phyloP scores from a whole-genome alignment of 768 basidiomycete species.

The Naganishia vishniacii region DNA sequence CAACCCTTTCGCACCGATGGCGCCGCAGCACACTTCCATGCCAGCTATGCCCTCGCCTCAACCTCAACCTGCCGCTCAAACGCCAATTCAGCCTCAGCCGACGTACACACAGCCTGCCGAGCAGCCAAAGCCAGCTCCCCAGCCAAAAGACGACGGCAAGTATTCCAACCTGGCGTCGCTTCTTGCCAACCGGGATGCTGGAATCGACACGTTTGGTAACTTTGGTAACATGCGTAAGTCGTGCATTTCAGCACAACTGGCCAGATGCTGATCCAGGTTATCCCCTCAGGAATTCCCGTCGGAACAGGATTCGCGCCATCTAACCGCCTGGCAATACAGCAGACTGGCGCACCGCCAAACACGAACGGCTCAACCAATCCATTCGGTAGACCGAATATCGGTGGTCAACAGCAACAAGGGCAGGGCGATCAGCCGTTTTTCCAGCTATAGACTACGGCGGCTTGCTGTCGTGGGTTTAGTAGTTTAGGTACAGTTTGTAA shows the following conservation, averaged over 20 bases:
- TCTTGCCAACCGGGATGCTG: slow-evolving; percentile 80
- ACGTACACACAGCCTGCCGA: slow-evolving; percentile 52
- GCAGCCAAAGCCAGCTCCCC: slow-evolving; percentile 40
- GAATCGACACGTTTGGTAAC: slow-evolving; percentile 94
- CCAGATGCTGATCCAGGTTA: slow-evolving; percentile 50
- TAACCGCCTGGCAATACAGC: slow-evolving; percentile 42
- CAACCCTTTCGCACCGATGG: slow-evolving; percentile 78
- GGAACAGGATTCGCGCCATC: slow-evolving; percentile 53
- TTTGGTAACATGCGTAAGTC: slow-evolving; percentile 62
- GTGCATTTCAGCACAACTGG: not conserved
- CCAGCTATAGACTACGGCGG: slow-evolving; percentile 55
- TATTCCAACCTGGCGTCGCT: slow-evolving; percentile 69
- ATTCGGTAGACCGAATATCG: slow-evolving; percentile 54
- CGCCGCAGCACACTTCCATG: slow-evolving; percentile 26
- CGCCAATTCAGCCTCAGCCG: slow-evolving; percentile 47
- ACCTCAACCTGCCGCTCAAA: slow-evolving; percentile 38
- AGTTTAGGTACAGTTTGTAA: too few relatives aligned
- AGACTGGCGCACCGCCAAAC: slow-evolving; percentile 24
- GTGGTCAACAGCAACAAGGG: slow-evolving; percentile 50
- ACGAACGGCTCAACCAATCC: slow-evolving; percentile 35
- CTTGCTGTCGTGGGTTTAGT: not conserved
- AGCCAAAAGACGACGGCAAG: slow-evolving; percentile 58
- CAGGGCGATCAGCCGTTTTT: slow-evolving; percentile 69
- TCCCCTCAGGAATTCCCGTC: slow-evolving; percentile 52
- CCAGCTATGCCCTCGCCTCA: slow-evolving; percentile 31